Conservation (phyloP, 176 grass and related monocot species). For the Aechmea fasciata region DNA sequence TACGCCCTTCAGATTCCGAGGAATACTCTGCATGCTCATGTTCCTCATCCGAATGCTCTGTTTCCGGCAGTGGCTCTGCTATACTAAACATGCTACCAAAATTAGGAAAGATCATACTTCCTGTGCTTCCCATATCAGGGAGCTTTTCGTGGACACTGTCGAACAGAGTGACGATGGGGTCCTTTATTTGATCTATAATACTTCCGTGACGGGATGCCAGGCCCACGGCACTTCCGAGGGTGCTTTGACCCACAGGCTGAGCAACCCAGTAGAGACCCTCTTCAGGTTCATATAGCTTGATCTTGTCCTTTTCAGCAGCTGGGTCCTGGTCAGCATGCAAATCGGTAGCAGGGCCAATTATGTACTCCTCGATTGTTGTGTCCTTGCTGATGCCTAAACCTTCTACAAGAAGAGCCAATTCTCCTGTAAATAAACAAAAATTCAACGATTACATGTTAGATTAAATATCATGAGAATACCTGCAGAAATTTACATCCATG, state of each 20-base stretch:
- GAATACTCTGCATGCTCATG: background rate
- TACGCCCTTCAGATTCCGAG: background rate
- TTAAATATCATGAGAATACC: background rate
- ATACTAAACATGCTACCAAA: conserved; percentile 68
- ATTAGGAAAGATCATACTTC: conserved; percentile 66
- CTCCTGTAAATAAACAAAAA: conserved; percentile 22
- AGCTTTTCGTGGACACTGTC: conserved; percentile 53
- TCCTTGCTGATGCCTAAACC: conserved; percentile 36
- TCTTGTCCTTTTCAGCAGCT: conserved; percentile 26
- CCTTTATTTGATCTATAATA: conserved; percentile 56
- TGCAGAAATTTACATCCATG: background rate
- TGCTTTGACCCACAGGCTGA: conserved; percentile 38
- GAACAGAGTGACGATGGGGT: conserved; percentile 62
- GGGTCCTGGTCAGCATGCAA: conserved; percentile 12
- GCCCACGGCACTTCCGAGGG: conserved; percentile 41
- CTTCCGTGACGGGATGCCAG: conserved; percentile 44
- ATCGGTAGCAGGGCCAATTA: conserved; percentile 28
- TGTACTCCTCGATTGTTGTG: conserved; percentile 71
- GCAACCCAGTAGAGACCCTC: conserved; percentile 48
- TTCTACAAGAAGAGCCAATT: conserved; percentile 84
- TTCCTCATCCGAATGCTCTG: conserved; percentile 46
- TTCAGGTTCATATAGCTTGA: conserved; percentile 62
- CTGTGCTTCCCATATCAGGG: conserved; percentile 18
- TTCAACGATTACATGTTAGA: background rate
- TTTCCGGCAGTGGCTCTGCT: conserved; percentile 20